Percentiles rank a stretch among this genome's conserved stretches.
These are phyloP conservation scores for Ustulina deusta DNA, from an alignment of 2,329 filamentous ascomycete genomes.

Conservation along the genomic window DNA sequence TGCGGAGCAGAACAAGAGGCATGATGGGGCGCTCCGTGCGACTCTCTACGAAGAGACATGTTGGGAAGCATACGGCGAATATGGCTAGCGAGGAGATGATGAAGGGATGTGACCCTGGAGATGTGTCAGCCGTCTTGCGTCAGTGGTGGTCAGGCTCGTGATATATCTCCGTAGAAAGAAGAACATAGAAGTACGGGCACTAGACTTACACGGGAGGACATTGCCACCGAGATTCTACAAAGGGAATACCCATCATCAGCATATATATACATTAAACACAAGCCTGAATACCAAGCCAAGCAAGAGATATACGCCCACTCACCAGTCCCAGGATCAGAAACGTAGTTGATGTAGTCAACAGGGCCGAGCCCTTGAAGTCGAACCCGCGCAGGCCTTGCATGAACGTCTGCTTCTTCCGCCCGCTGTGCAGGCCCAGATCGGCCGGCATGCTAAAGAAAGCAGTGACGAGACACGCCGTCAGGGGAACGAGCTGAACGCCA, in stretches of 20 bases:
- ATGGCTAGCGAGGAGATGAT: constrained; percentile 64
- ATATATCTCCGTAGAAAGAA: not conserved
- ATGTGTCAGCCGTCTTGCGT: not conserved
- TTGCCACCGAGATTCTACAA: constrained; percentile 72
- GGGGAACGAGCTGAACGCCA: constrained; percentile 68
- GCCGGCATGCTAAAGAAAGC: constrained; percentile 62
- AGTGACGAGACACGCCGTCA: constrained; percentile 61
- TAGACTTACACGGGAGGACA: constrained; percentile 65
- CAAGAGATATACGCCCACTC: constrained; percentile 43
- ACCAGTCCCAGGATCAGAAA: constrained; percentile 71
- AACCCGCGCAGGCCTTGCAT: constrained; percentile 66
- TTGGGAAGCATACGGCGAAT: constrained; percentile 61
- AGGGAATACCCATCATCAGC: constrained; percentile 7
- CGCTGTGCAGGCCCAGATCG: constrained; percentile 62
- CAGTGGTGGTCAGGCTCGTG: not conserved
- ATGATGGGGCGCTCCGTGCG: constrained; percentile 67
- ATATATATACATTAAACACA: not conserved
- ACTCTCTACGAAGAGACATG: constrained; percentile 66
- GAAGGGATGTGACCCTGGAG: constrained; percentile 67
- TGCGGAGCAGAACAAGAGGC: constrained; percentile 65
- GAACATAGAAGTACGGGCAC: not conserved
- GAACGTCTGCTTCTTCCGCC: constrained; percentile 56
- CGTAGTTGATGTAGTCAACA: constrained; percentile 65
- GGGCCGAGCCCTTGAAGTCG: constrained; percentile 66
- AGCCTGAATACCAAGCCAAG: not conserved